Base-by-base conservation (phyloP, 2,329 filamentous ascomycete species). In the Penicillium sp. region DNA sequence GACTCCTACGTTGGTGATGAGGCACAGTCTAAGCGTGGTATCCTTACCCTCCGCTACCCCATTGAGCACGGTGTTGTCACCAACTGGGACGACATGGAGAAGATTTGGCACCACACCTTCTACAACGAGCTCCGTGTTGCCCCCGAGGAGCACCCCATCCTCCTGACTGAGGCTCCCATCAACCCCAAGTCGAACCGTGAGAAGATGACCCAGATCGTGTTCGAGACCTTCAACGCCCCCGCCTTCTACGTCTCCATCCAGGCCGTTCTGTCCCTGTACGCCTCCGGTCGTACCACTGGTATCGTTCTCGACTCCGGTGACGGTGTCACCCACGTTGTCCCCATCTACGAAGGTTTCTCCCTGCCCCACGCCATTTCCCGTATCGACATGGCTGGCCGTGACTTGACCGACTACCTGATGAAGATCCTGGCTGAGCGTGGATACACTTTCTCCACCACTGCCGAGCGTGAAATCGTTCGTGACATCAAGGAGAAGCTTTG, bases 401-500 rank as follows among this genome's bases (percentile, higher is more conserved):
- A 99, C 81, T 86, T 99, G 85, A 99, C 94, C 80, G 94, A 97
- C 81, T 97, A 99, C 87, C 89, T 99, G 75, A 97, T 99, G 94
- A 97, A 97, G 90, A 97, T 99, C 75, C 84, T 99, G 74, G 94
- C 94, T 73, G 94, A 99, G 89, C 92, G 94, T 77, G 94, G 94
- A 74, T 97, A 99, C 86, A 91, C 91, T 73, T 99, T 99, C 90
- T 97, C 93, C 77, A 99, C 94, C 83, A 97, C 94, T 62, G 94
- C 94, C 80, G 94, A 99, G 86, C 94, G 94, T 81, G 94, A 97
- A 95, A 99, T 97, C 77, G 94, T 97, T 75, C 93, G 94, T 85
- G 94, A 99, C 80, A 97, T 99, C 86, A 99, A 99, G 89, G 94
- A 99, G 89, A 99, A 97, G 89, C 92, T 99, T 74, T 99, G 94